Base-by-base conservation (phyloP, 1,139 yeast species). In the Debaryomyces udenii region DNA sequence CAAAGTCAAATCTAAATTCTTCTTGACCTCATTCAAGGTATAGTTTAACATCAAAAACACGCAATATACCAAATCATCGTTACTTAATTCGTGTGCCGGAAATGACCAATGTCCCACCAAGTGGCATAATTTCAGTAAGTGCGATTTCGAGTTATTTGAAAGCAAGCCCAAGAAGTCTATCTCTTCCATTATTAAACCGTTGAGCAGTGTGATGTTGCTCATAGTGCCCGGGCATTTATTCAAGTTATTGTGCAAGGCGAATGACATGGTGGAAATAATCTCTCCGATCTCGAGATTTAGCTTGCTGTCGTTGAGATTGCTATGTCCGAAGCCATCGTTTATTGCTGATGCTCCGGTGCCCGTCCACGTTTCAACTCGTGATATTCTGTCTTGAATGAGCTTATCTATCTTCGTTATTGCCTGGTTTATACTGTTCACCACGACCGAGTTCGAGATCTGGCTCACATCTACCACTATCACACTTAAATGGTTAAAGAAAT, bases 21-120 rank as follows among this genome's bases (percentile, higher is more conserved):
- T 32, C 16, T 50, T 55, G 10, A 75, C 52, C 43, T 70, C 64
- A 27, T 61, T 48, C 41, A 78, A 67, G 3, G 79, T 76, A 49
- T 71, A 72, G 44, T 68, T 64, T 41, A 86, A 62, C 57, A 87
- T 83, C 35, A 77, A 42, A 46, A 63, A 79, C 6, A 79, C 86
- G 54, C 86, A 79, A 54, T 76, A 77, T 5, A 82, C 68, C 52
- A 86, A 72, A 57, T 86, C 94, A 57, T 84, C 88, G 55, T 76
- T 75, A n/a, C 76, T 56, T 36, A 84, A 64, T 52, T 79, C 80
- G 58, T 83, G 90, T 1, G 91, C 88, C 14, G 83, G 83, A 56
- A 85, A 85, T 41, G 79, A 77, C 78, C 78, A 74, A 48, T 65
- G 70, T 16, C 77, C 77, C 6, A 73, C 73, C 31, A 63, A 54